Conservation (phyloP, 192 early-diverging fungal species). For the Rhizophagus clarus region DNA sequence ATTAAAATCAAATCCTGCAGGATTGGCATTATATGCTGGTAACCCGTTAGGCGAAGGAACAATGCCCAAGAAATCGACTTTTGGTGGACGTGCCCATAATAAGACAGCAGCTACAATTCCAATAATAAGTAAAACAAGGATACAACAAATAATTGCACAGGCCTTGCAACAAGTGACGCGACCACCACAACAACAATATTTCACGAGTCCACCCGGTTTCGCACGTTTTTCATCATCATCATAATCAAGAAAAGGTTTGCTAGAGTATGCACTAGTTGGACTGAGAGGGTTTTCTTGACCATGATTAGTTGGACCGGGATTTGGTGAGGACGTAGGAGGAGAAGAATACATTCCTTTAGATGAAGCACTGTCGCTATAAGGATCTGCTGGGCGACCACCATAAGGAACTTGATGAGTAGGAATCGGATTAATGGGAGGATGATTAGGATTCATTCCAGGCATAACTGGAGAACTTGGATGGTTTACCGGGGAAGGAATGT, state of each 20-base stretch:
- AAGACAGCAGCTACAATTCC: slow-evolving; percentile 11
- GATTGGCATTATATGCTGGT: background rate
- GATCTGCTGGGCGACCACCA: too few relatives aligned
- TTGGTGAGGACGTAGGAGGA: too few relatives aligned
- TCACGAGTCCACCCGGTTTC: slow-evolving; percentile 22
- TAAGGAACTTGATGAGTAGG: too few relatives aligned
- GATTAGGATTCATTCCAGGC: too few relatives aligned
- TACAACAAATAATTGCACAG: slow-evolving; percentile 21
- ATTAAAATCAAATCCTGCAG: slow-evolving; percentile 27
- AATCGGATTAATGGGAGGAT: too few relatives aligned
- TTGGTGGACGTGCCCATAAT: background rate
- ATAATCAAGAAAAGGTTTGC: background rate
- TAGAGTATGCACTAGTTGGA: too few relatives aligned
- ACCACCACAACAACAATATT: slow-evolving; percentile 23
- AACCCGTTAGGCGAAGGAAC: background rate
- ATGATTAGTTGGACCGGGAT: too few relatives aligned
- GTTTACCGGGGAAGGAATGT: too few relatives aligned
- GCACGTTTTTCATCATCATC: background rate
- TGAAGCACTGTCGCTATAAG: too few relatives aligned
- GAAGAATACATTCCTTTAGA: too few relatives aligned
- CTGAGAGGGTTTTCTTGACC: too few relatives aligned
- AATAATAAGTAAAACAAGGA: slow-evolving; percentile 16
- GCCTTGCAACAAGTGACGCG: background rate
- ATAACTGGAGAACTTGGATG: too few relatives aligned
- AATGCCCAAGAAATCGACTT: slow-evolving; percentile 16